A percentile compares a stretch with the other conserved stretches of the same genome.
phyloP scores from a whole-genome alignment of 345 rosid genomes.

The Lumnitzera littorea region DNA sequence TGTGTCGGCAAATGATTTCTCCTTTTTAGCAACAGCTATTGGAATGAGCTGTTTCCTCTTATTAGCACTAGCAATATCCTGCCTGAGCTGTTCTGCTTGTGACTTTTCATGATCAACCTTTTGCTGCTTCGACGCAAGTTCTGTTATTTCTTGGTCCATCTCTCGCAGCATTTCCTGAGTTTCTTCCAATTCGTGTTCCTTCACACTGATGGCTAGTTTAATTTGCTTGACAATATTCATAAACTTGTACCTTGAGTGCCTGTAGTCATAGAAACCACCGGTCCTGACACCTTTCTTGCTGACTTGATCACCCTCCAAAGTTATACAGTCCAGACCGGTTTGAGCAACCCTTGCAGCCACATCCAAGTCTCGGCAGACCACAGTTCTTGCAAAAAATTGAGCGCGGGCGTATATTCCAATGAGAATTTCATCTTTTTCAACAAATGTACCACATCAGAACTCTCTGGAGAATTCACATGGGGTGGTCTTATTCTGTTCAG shows the following conservation, averaged over 20 bases:
- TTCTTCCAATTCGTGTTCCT: conserved; percentile 56
- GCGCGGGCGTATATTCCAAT: conserved; percentile 55
- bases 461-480: conserved; percentile 64
- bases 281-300: conserved; percentile 99
- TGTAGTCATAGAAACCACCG: conserved; percentile 85
- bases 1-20: conserved; percentile 71
- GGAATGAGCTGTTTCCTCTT: conserved; percentile 62
- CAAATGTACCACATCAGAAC: conserved; percentile 79
- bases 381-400: conserved; percentile 96
- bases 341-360: conserved; percentile 96
- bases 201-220: conserved; percentile 41
- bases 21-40: conserved; percentile 78
- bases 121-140: conserved; percentile 83
- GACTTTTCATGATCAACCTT: conserved; percentile 75
- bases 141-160: conserved; percentile 76
- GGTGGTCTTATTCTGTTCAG: conserved; percentile 88
- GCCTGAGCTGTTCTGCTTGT: conserved; percentile 72
- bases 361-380: conserved; percentile 83
- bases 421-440: conserved; percentile 69
- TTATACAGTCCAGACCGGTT: conserved; percentile 81
- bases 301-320: conserved; percentile 99
- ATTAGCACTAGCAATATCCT: conserved; percentile 65
- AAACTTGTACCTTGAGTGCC: conserved; percentile 84
- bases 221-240: conserved; percentile 67
- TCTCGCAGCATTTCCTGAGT: conserved; percentile 43